phyloP scores from a whole-genome alignment of 2,329 filamentous ascomycete species.

The Ceratocystis huliohia region DNA sequence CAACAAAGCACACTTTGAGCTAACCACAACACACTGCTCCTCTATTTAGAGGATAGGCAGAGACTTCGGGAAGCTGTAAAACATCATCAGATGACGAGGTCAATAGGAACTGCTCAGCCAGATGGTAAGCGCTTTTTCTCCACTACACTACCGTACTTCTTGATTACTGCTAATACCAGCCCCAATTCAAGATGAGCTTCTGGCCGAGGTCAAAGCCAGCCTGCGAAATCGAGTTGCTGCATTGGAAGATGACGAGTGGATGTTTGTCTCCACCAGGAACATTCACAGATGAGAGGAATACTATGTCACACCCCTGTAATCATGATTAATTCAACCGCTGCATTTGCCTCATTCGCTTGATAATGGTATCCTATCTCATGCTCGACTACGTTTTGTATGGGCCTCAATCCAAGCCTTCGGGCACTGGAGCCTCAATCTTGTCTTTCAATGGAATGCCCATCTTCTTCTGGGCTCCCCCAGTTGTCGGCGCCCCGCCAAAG shows the following conservation, averaged over 20 bases:
- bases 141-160: not conserved
- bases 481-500: conserved; percentile 52
- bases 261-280: conserved; percentile 55
- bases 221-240: conserved; percentile 59
- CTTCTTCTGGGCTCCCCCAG: conserved; percentile 25
- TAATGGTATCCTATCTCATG: conserved; percentile 1
- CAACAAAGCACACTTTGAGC: conserved; percentile 9
- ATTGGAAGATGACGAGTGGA: conserved; percentile 77
- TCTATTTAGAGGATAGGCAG: conserved; percentile 43
- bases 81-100: conserved; percentile 44
- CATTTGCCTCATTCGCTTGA: not conserved
- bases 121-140: conserved; percentile 31
- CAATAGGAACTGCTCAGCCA: conserved; percentile 50
- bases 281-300: conserved; percentile 21
- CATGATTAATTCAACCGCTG: not conserved
- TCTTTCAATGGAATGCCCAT: conserved; percentile 34
- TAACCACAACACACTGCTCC: not conserved
- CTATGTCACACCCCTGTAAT: not conserved
- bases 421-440: conserved; percentile 37
- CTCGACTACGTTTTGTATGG: not conserved
- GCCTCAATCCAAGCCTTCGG: conserved; percentile 46
- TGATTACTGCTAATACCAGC: not conserved
- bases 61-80: conserved; percentile 48
- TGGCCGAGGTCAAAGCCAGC: conserved; percentile 56
- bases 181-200: conserved; percentile 41